Base-by-base conservation (phyloP, 805 yeast genomes). In the Monosporozyma aerobia region DNA sequence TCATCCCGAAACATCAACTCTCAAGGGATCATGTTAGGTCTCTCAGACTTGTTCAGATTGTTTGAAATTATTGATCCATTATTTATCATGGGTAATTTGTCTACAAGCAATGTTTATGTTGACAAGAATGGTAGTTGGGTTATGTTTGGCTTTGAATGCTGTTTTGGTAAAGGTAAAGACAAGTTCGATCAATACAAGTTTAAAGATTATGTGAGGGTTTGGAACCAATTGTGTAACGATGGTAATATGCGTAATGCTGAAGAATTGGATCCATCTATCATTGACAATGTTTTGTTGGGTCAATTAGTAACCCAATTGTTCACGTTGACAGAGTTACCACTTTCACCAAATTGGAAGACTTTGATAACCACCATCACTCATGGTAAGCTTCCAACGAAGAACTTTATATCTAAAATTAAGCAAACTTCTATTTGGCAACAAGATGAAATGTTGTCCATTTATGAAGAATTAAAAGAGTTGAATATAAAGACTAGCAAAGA, bases 81-180 rank as follows among this genome's bases (percentile, higher is more conserved):
- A 23, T 78, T 84, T 27, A 71, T 85, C 5, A 85, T 87, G 61
- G 92, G 90, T 5, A 80, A 81, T 54, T 57, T 88, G 11, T 74
- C 78, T 53, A 58, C 70, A 19, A 73, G 77, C 43, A 78, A 86
- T 1, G 76, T 90, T 0, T 90, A 72, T 63, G 81, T 87, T 14
- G 84, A 79, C 51, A 77, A 74, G 32, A 63, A 73, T 14, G 96
- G 97, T 13, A 95, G 86, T 62, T 88, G 96, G 92, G 83, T 81
- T 54, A 64, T 90, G 29, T 85, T 86, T 54, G 96, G 96, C 1
- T 81, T 90, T 60, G 97, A 90, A 66, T 52, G 65, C 37, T 65
- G 68, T 43, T 37, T 51, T 64, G 50, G 69, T n/a, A 53, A 37
- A 66, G 75, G 77, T 0, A 48, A 44, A 65, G 75, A 78, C 0